Evolutionary conservation across 2,329 filamentous ascomycete genomes (phyloP).

Genomic region (Arthroderma sp.): DNA sequence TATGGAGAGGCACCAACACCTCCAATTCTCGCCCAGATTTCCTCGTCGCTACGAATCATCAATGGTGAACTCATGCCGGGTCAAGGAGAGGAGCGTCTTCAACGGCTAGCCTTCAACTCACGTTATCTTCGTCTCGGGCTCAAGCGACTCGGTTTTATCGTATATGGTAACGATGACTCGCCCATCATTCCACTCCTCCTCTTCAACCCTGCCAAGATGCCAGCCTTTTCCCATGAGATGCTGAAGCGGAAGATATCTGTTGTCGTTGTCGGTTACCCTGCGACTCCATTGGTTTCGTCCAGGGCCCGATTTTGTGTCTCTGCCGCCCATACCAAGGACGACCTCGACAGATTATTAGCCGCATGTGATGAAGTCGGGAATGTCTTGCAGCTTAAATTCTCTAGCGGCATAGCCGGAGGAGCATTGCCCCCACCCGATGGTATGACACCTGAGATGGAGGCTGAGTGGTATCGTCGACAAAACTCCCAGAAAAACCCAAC

Average conservation of each 20-base stretch:
- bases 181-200: constrained; percentile 90
- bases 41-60: constrained; percentile 75
- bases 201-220: constrained; percentile 98
- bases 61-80: constrained; percentile 75
- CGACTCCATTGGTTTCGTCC: constrained; percentile 87
- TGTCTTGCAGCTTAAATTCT: constrained; percentile 88
- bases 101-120: constrained; percentile 95
- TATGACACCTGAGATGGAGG: constrained; percentile 57
- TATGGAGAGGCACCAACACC: constrained; percentile 81
- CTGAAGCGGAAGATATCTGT: constrained; percentile 93
- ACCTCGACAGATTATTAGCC: constrained; percentile 74
- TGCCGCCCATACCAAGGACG: constrained; percentile 94
- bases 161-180: constrained; percentile 94
- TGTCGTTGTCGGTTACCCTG: constrained; percentile 93
- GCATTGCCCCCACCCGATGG: constrained; percentile 62
- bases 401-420: constrained; percentile 86
- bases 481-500: constrained; percentile 40
- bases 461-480: constrained; percentile 45
- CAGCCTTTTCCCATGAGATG: constrained; percentile 98
- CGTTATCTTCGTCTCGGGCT: constrained; percentile 93
- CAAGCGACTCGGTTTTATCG: constrained; percentile 91
- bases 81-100: constrained; percentile 87
- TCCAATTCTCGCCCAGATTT: constrained; percentile 80
- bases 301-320: constrained; percentile 93
- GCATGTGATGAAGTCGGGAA: constrained; percentile 92